Evolutionary conservation across 495 filamentous ascomycete genomes (phyloP).

Genomic region (Friedmanniomyces simplex): DNA sequence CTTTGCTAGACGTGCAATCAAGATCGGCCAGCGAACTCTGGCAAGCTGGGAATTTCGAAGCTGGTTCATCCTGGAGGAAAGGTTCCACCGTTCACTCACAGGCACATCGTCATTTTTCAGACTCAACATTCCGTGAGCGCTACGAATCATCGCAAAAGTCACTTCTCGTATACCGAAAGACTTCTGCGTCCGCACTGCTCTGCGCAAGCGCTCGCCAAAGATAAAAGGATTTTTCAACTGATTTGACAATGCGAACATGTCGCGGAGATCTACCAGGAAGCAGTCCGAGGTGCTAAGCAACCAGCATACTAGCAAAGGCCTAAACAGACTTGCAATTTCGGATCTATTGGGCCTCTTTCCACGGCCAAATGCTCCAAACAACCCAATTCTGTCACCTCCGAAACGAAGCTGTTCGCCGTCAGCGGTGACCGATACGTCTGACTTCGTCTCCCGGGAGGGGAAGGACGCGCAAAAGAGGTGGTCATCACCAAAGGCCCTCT

Average conservation of each 20-base stretch:
- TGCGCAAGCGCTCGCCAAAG: background rate
- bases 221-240: background rate
- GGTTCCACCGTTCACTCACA: background rate
- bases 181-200: background rate
- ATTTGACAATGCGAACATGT: background rate
- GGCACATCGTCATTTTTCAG: background rate
- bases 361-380: background rate
- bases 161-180: background rate
- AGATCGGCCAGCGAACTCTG: background rate
- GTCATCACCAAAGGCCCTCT: background rate
- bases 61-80: background rate
- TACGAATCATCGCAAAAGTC: background rate
- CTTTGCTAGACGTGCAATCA: background rate
- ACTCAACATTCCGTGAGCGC: background rate
- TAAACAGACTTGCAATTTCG: background rate
- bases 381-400: background rate
- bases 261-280: background rate
- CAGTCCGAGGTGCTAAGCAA: background rate
- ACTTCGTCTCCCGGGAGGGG: background rate
- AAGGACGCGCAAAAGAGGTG: background rate
- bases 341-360: background rate
- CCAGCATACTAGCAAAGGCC: background rate
- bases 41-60: background rate
- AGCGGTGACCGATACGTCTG: background rate
- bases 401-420: background rate